These are phyloP conservation scores for Chalciporus chontae DNA, from an alignment of 768 basidiomycete genomes.

Conservation along the genomic window DNA sequence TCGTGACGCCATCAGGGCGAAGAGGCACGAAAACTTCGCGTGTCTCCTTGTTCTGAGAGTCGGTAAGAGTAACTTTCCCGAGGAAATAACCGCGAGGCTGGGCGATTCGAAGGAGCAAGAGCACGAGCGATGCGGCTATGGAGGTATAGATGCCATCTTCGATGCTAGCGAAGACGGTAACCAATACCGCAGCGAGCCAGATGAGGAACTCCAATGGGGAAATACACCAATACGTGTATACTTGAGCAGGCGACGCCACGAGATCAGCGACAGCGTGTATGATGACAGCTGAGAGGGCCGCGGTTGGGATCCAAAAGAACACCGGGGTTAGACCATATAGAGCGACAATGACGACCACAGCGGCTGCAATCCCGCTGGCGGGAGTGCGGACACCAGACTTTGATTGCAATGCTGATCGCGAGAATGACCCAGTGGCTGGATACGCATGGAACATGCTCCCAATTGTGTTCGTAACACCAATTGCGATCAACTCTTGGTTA, in stretches of 20 bases:
- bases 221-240: slow-evolving; percentile 90
- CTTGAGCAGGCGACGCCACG: slow-evolving; percentile 77
- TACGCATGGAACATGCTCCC: slow-evolving; percentile 90
- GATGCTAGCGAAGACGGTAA: slow-evolving; percentile 90
- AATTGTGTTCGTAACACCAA: slow-evolving; percentile 93
- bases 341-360: slow-evolving; percentile 87
- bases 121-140: slow-evolving; percentile 69
- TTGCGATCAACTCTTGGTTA: slow-evolving; percentile 93
- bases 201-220: slow-evolving; percentile 91
- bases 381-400: slow-evolving; percentile 99
- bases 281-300: slow-evolving; percentile 87
- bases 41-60: slow-evolving; percentile 32
- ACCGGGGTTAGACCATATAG: slow-evolving; percentile 92
- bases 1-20: slow-evolving; percentile 53
- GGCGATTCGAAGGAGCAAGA: slow-evolving; percentile 84
- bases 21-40: slow-evolving; percentile 89
- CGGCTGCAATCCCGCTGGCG: slow-evolving; percentile 79
- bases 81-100: slow-evolving; percentile 89
- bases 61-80: slow-evolving; percentile 68
- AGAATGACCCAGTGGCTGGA: slow-evolving; percentile 97
- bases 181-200: slow-evolving; percentile 81
- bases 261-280: slow-evolving; percentile 91
- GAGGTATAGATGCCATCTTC: slow-evolving; percentile 92
- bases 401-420: slow-evolving; percentile 92
- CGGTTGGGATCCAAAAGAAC: slow-evolving; percentile 86